Conservation (phyloP, 208 protist genomes). For the Leishmania arabica region DNA sequence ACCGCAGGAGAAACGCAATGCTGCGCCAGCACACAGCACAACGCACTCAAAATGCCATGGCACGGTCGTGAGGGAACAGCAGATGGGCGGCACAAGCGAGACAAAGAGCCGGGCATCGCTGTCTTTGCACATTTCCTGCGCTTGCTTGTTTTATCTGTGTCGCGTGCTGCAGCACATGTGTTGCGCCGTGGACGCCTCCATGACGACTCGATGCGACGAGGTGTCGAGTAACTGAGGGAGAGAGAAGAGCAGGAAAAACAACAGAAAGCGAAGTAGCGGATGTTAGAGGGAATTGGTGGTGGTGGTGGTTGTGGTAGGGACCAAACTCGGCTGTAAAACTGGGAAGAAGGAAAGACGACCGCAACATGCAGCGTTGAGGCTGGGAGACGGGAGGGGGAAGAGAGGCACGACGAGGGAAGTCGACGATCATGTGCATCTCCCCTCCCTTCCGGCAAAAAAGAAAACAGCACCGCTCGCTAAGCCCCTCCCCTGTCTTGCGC, state of each 20-base stretch:
- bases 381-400: not conserved
- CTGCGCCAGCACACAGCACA: not conserved
- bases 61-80: not conserved
- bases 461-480: not conserved
- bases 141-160: not conserved
- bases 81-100: not conserved
- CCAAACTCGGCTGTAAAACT: not conserved
- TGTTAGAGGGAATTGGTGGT: not conserved
- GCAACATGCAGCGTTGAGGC: not conserved
- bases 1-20: conserved; percentile 7
- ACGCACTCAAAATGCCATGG: not conserved
- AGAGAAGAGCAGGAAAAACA: conserved; percentile 5
- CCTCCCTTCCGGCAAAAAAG: not conserved
- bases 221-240: not conserved
- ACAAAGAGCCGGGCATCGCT: not conserved
- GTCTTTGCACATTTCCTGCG: not conserved
- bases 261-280: not conserved
- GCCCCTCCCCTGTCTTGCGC: not conserved
- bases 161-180: not conserved
- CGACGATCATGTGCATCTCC: not conserved
- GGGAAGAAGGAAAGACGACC: not conserved
- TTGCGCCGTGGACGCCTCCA: not conserved
- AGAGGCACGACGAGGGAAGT: not conserved
- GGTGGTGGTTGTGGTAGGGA: not conserved
- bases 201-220: not conserved